Evolutionary conservation across 345 rosid species (phyloP).

Genomic region (Pelargonium nanum): DNA sequence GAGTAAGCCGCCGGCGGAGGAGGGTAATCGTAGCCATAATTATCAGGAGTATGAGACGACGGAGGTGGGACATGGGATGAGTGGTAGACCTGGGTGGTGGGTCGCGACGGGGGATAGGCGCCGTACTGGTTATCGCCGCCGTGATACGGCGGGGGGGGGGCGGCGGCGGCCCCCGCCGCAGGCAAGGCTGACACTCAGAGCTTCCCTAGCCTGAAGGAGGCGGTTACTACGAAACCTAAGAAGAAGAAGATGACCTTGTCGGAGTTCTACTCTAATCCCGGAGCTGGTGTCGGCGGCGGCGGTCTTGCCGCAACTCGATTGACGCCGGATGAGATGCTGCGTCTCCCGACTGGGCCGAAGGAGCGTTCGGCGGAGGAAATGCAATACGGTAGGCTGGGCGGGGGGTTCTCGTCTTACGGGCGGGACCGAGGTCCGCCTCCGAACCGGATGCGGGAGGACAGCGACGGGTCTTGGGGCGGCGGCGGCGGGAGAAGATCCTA

Average conservation of each 20-base stretch:
- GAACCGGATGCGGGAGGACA: slow-evolving; percentile 32
- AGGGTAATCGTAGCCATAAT: neutral
- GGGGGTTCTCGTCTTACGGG: slow-evolving; percentile 66
- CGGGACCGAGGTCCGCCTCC: slow-evolving; percentile 29
- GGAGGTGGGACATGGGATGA: neutral
- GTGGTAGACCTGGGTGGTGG: neutral
- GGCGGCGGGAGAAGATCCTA: slow-evolving; percentile 46
- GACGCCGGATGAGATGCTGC: slow-evolving; percentile 68
- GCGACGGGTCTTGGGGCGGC: slow-evolving; percentile 45
- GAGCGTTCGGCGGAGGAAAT: slow-evolving; percentile 84
- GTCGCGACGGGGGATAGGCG: neutral
- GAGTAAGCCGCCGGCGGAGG: neutral
- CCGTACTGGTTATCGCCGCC: neutral
- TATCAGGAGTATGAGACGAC: neutral
- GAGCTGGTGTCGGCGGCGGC: slow-evolving; percentile 13
- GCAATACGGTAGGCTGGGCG: slow-evolving; percentile 70
- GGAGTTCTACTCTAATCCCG: slow-evolving; percentile 35
- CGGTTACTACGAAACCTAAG: slow-evolving; percentile 56
- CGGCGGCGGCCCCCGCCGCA: slow-evolving; percentile 24
- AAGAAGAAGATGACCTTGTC: slow-evolving; percentile 71
- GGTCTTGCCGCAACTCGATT: slow-evolving; percentile 26
- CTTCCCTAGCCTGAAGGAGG: slow-evolving; percentile 77
- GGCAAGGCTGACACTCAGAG: slow-evolving; percentile 37
- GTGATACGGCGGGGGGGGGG: slow-evolving; percentile 27
- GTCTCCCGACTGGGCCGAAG: slow-evolving; percentile 89